Base-by-base conservation (phyloP, 371 early-diverging fungal species). In the Mucor circinelloides region DNA sequence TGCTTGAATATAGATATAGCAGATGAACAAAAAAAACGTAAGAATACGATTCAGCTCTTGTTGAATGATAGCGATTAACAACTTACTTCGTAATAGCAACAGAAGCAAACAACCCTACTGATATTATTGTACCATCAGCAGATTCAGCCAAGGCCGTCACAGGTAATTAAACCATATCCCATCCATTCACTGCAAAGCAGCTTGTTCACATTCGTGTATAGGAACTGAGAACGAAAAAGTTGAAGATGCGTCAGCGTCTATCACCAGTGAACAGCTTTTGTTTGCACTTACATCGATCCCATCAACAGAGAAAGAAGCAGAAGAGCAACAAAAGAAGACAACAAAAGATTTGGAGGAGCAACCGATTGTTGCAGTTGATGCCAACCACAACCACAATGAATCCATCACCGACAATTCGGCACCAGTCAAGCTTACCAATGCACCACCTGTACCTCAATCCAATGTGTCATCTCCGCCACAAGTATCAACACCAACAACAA, bases 241-340 rank as follows among this genome's bases (percentile, higher is more conserved):
- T 25, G 44, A 52, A 36, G 54, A 52, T 63, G 38, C 23, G 13
- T 32, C 34, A 46, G 42, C 44, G 3, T 44, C 44, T 1, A 66
- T 80, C 8, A 81, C 81, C 1, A 81, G 74, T 44, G 81, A 81
- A 64, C 78, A 81, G 42, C 56, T 81, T 2, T 62, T 81, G 7
- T 66, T 67, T 60, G 81, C 81, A 19, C 60, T 81, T 0, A 70
- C 72, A 12, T 81, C 81, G 15, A 64, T 77, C 54, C 73, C 76
- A 27, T 32, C 55, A 17, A 27, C 60, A 12, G 61, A 40, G 32
- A 44, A 36, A 28, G 21, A 31, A 1, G 38, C 40, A 52, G 52
- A 52, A 13, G 44, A 19, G 6, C 44, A 44, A 4, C 44, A 19
- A 44, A 19, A 19, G 44, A 44, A 44, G n/a, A 7, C 19, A 7